A percentile compares a stretch with the other conserved stretches of the same genome.
phyloP scores from a whole-genome alignment of 78 protist genomes.

The Dictyostelium brefeldianum region DNA sequence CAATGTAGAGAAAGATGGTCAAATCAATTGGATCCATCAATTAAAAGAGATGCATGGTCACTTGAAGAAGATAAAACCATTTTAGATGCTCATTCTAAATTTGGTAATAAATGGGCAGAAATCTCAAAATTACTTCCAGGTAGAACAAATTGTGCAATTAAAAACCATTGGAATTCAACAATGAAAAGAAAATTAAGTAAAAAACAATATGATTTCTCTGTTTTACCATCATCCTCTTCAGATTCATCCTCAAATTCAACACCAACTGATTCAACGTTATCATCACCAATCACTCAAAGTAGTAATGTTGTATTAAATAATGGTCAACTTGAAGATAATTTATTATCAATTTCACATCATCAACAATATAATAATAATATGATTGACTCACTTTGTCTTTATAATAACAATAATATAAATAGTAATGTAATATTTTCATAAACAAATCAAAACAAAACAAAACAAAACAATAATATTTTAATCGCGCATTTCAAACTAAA shows the following conservation, averaged over 20 bases:
- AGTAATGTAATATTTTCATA: too few species aligned
- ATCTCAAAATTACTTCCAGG: slow-evolving; percentile 91
- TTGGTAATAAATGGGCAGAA: slow-evolving; percentile 95
- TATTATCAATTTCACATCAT: too few species aligned
- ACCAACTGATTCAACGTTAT: background rate
- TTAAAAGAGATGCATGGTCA: slow-evolving; percentile 91
- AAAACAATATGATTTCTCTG: slow-evolving; percentile 49
- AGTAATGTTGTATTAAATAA: background rate
- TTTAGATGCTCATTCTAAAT: slow-evolving; percentile 80
- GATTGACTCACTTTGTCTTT: too few species aligned
- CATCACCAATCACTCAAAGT: slow-evolving; percentile 19
- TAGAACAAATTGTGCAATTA: slow-evolving; percentile 95
- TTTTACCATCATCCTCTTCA: background rate
- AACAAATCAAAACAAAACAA: too few species aligned
- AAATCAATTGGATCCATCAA: slow-evolving; percentile 92
- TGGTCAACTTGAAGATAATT: too few species aligned
- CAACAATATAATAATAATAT: too few species aligned
- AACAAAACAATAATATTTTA: too few species aligned
- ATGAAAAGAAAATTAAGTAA: slow-evolving; percentile 80
- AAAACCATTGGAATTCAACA: slow-evolving; percentile 96
- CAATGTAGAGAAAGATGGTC: slow-evolving; percentile 96
- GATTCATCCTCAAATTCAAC: slow-evolving; percentile 3
- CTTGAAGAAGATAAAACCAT: slow-evolving; percentile 90
- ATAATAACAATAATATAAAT: too few species aligned
- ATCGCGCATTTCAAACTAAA: too few species aligned